phyloP scores from a whole-genome alignment of 345 rosid species.

The Arabis alpina region DNA sequence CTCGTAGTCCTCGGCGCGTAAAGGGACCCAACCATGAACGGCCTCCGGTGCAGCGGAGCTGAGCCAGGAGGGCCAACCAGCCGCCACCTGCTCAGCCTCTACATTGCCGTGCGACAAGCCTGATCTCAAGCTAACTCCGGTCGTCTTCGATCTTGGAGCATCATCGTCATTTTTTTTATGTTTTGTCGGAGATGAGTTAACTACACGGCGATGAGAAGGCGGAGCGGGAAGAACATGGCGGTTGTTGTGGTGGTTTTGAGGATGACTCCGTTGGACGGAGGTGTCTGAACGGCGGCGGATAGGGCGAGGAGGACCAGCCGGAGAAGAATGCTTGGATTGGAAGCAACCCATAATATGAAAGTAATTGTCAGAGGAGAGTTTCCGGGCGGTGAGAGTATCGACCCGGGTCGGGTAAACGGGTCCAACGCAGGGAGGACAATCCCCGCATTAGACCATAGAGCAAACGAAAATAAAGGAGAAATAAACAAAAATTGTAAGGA shows the following conservation, averaged over 20 bases:
- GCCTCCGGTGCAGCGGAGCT: slow-evolving; percentile 72
- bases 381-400: slow-evolving; percentile 50
- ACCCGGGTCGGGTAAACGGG: slow-evolving; percentile 75
- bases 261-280: slow-evolving; percentile 28
- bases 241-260: slow-evolving; percentile 33
- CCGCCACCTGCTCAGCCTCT: slow-evolving; percentile 67
- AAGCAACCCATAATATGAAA: slow-evolving; percentile 68
- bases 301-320: slow-evolving; percentile 42
- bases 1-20: slow-evolving; percentile 69
- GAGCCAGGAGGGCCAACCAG: slow-evolving; percentile 87
- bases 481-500: slow-evolving; percentile 17
- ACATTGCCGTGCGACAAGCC: slow-evolving; percentile 54
- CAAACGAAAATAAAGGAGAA: slow-evolving; percentile 21
- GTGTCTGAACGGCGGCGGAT: slow-evolving; percentile 25
- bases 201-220: slow-evolving; percentile 38
- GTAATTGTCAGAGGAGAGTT: slow-evolving; percentile 18
- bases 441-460: slow-evolving; percentile 52
- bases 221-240: slow-evolving; percentile 37
- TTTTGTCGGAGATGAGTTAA: slow-evolving; percentile 38
- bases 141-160: slow-evolving; percentile 41
- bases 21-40: slow-evolving; percentile 73
- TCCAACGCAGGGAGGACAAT: slow-evolving; percentile 46
- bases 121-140: slow-evolving; percentile 49
- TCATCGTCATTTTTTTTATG: slow-evolving; percentile 44
- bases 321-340: slow-evolving; percentile 54